These are phyloP conservation scores for Tulasnella sp. DNA, from an alignment of 768 basidiomycete species.

Conservation along the genomic window DNA sequence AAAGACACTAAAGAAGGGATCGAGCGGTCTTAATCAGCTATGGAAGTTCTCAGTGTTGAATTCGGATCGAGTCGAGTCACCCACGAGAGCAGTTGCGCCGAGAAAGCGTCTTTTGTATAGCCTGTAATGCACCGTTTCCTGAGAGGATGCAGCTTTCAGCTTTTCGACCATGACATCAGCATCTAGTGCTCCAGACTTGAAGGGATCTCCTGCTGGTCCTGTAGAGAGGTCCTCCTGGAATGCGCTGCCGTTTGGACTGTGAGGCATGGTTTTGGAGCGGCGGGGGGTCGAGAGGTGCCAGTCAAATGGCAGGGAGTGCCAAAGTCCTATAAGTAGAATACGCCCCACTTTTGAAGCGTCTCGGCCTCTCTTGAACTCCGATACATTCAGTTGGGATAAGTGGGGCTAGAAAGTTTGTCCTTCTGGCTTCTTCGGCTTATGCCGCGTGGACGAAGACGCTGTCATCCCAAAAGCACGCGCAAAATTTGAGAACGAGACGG, in stretches of 20 bases:
- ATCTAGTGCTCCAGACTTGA: not conserved
- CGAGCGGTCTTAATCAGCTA: not conserved
- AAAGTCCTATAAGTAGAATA: not conserved
- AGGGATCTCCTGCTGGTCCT: not conserved
- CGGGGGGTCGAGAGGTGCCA: not conserved
- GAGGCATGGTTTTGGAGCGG: not conserved
- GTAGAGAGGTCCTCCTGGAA: not conserved
- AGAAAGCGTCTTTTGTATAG: constrained; percentile 67
- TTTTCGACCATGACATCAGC: not conserved
- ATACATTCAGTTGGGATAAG: not conserved
- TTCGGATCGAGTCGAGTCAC: constrained; percentile 30
- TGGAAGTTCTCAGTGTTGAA: not conserved
- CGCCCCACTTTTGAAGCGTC: not conserved
- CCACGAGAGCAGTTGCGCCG: constrained; percentile 61
- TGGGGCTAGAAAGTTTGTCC: not conserved
- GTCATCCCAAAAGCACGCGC: not conserved
- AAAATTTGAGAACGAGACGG: not conserved
- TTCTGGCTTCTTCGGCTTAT: constrained; percentile 2
- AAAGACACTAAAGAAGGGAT: constrained; percentile 35
- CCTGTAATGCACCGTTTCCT: constrained; percentile 45
- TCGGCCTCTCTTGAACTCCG: not conserved
- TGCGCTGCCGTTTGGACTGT: not conserved
- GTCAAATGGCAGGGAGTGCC: not conserved
- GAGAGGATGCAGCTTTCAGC: not conserved
- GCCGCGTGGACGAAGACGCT: constrained; percentile 43